Conservation (phyloP, 331 rosid species). For the Dryas integrifolia region DNA sequence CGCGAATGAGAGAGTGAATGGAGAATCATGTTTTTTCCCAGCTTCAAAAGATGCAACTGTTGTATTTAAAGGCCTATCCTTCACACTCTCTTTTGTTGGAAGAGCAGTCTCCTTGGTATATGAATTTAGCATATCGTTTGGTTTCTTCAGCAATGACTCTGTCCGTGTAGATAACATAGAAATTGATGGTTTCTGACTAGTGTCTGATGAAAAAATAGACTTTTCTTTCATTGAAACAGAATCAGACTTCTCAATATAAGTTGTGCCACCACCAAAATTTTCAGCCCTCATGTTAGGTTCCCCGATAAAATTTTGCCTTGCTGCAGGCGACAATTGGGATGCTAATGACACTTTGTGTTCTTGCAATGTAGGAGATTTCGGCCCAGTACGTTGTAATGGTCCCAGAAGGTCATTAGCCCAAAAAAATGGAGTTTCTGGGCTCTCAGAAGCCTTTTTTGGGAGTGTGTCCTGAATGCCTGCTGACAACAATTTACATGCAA, state of each 20-base stretch:
- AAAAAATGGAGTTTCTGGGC: constrained; percentile 35
- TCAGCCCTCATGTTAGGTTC: constrained; percentile 32
- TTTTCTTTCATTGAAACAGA: constrained; percentile 36
- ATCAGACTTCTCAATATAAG: constrained; percentile 31
- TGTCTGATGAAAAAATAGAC: constrained; percentile 28
- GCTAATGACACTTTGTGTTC: constrained; percentile 30
- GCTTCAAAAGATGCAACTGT: constrained; percentile 38
- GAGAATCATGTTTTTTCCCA: constrained; percentile 31
- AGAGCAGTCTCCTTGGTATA: constrained; percentile 29
- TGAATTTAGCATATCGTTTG: constrained; percentile 36
- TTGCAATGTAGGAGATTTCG: constrained; percentile 34
- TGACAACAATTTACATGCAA: constrained; percentile 25
- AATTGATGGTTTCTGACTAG: constrained; percentile 31
- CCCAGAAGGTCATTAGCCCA: constrained; percentile 33
- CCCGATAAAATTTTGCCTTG: constrained; percentile 24
- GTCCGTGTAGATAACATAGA: constrained; percentile 36
- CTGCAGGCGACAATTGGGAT: constrained; percentile 35
- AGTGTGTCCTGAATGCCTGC: constrained; percentile 36
- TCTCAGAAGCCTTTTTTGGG: constrained; percentile 34
- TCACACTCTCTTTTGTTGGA: constrained; percentile 26
- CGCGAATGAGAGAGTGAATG: constrained; percentile 34
- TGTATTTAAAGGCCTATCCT: constrained; percentile 32
- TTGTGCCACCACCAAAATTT: constrained; percentile 21
- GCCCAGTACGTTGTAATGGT: constrained; percentile 34
- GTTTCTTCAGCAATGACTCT: constrained; percentile 29